A percentile compares a stretch with the other conserved stretches of the same genome.
phyloP scores from a whole-genome alignment of 2,329 filamentous ascomycete species.

The Paraphaeosphaeria sporulosa region DNA sequence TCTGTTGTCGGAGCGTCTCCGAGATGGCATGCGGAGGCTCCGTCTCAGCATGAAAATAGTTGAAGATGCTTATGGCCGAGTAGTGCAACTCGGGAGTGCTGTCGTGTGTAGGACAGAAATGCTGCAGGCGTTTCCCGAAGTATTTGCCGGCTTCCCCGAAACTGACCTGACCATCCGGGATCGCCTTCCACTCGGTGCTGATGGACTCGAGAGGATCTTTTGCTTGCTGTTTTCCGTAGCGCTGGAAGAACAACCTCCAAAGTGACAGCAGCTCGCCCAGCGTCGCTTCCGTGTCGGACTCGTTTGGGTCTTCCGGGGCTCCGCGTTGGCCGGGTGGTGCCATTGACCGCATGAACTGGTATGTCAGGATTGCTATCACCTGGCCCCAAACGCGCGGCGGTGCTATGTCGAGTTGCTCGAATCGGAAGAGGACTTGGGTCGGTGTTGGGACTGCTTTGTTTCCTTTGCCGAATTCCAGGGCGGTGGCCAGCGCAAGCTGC shows the following conservation, averaged over 20 bases:
- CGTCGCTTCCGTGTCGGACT: constrained; percentile 26
- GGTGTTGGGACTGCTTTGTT: constrained; percentile 24
- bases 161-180: constrained; percentile 21
- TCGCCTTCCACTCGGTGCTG: constrained; percentile 30
- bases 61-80: constrained; percentile 43
- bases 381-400: constrained; percentile 31
- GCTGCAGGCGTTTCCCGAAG: constrained; percentile 36
- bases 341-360: constrained; percentile 29
- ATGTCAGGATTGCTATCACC: constrained; percentile 32
- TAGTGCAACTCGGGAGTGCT: constrained; percentile 31
- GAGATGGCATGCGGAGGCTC: constrained; percentile 20
- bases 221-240: constrained; percentile 25
- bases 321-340: constrained; percentile 13
- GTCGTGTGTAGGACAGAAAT: constrained; percentile 31
- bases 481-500: constrained; percentile 25
- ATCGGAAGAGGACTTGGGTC: constrained; percentile 36
- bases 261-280: constrained; percentile 40
- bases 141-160: constrained; percentile 7
- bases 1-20: constrained; percentile 28
- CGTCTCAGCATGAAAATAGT: constrained; percentile 29
- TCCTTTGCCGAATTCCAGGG: constrained; percentile 27
- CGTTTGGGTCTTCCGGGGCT: background rate
- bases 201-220: constrained; percentile 27
- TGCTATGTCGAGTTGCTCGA: constrained; percentile 39
- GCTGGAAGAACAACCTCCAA: constrained; percentile 46